These are phyloP conservation scores for Phytophthora gonapodyides DNA, from an alignment of 352 stramenopile species.

Conservation along the genomic window DNA sequence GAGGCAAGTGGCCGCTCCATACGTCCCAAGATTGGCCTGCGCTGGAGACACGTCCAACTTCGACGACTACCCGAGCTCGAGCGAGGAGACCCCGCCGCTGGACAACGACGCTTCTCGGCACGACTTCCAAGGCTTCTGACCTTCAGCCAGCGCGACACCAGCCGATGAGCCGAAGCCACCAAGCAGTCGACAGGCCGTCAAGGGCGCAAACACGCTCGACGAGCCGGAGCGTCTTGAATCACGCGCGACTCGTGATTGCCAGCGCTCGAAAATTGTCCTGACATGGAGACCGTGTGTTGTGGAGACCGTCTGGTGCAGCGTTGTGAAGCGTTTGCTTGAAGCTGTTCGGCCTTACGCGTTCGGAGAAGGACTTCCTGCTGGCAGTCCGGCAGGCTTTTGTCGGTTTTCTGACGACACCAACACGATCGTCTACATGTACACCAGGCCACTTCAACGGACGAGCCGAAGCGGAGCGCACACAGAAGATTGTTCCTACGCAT, in stretches of 20 bases:
- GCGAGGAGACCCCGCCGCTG: conserved; percentile 45
- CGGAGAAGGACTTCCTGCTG: conserved; percentile 19
- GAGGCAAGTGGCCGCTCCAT: conserved; percentile 51
- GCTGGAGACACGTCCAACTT: conserved; percentile 68
- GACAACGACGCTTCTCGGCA: conserved; percentile 34
- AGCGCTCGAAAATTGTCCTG: conserved; percentile 18
- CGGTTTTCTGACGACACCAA: conserved; percentile 4
- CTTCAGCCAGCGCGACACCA: background rate
- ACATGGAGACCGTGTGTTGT: conserved; percentile 4
- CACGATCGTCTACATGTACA: background rate
- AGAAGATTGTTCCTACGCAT: no score
- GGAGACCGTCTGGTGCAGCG: background rate
- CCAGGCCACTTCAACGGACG: no score
- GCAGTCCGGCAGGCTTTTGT: conserved; percentile 5
- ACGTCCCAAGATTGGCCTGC: conserved; percentile 40
- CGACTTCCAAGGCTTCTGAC: conserved; percentile 55
- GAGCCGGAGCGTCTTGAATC: conserved; percentile 7
- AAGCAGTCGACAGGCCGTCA: background rate
- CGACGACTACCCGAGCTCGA: conserved; percentile 65
- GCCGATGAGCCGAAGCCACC: background rate
- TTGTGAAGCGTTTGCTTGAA: conserved; percentile 17
- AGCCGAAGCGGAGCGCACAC: no score
- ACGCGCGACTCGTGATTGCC: conserved; percentile 15
- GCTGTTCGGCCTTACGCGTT: background rate
- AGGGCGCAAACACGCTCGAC: conserved; percentile 20